Evolutionary conservation across 2,329 filamentous ascomycete species (phyloP).

Genomic region (Clonostachys sp.): DNA sequence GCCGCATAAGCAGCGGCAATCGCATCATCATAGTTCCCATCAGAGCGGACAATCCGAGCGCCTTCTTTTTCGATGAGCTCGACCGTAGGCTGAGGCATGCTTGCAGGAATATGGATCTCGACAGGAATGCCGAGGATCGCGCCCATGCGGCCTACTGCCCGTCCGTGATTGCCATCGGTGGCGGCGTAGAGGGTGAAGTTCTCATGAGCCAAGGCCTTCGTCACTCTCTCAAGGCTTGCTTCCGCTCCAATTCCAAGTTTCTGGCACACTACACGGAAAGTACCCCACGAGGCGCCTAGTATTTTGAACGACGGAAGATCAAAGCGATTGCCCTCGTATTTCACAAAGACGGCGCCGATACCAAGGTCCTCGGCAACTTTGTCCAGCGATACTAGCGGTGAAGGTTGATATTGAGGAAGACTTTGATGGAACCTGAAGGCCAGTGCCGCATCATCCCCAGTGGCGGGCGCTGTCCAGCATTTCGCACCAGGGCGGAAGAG

Average conservation of each 20-base stretch:
- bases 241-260: conserved; percentile 35
- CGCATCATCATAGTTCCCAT: conserved; percentile 61
- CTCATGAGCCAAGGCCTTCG: conserved; percentile 3
- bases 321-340: conserved; percentile 64
- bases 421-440: conserved; percentile 44
- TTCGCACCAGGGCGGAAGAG: no score
- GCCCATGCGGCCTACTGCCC: conserved; percentile 68
- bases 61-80: conserved; percentile 57
- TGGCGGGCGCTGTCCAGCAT: no score
- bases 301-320: conserved; percentile 74
- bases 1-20: conserved; percentile 43
- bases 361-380: conserved; percentile 50
- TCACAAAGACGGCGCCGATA: conserved; percentile 53
- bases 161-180: conserved; percentile 74
- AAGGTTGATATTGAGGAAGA: conserved; percentile 52
- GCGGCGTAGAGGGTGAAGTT: conserved; percentile 49
- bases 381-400: conserved; percentile 45
- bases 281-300: conserved; percentile 72
- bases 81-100: conserved; percentile 49
- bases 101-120: conserved; percentile 58
- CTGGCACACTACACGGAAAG: conserved; percentile 50
- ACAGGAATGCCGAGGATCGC: conserved; percentile 42
- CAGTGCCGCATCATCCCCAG: no score
- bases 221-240: conserved; percentile 36
- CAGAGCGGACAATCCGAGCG: conserved; percentile 48